A percentile compares a stretch with the other conserved stretches of the same genome.
phyloP scores from a whole-genome alignment of 441 rosid species.

The Adansonia rubrostipa region DNA sequence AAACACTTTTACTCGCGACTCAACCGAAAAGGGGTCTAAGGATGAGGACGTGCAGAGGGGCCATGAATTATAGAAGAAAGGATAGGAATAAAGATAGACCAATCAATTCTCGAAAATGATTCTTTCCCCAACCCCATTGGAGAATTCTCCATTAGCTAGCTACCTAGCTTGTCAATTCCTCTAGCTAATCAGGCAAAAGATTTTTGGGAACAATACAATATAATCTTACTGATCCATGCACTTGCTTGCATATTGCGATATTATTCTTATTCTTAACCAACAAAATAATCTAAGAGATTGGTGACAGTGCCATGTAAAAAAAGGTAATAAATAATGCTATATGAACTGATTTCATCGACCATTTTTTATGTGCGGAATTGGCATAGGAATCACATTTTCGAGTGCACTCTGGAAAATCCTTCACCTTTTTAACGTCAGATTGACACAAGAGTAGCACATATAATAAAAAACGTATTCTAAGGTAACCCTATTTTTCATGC shows the following conservation, averaged over 20 bases:
- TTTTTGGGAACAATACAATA: background rate
- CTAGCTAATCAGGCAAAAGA: background rate
- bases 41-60: background rate
- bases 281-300: background rate
- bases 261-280: background rate
- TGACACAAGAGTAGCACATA: background rate
- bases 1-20: background rate
- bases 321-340: background rate
- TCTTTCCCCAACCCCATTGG: background rate
- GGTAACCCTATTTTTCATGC: too few species aligned
- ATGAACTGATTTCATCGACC: background rate
- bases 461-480: too few species aligned
- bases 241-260: background rate
- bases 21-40: background rate
- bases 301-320: background rate
- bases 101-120: background rate
- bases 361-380: constrained; percentile 6
- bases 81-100: constrained; percentile 2
- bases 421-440: background rate
- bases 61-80: background rate
- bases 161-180: background rate
- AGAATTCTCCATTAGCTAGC: background rate
- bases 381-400: background rate
- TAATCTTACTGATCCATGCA: background rate
- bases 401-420: background rate